Percentiles rank a stretch among this genome's conserved stretches.
Conservation (phyloP, 2,329 filamentous ascomycete species). For the Aureobasidium subglaciale region DNA sequence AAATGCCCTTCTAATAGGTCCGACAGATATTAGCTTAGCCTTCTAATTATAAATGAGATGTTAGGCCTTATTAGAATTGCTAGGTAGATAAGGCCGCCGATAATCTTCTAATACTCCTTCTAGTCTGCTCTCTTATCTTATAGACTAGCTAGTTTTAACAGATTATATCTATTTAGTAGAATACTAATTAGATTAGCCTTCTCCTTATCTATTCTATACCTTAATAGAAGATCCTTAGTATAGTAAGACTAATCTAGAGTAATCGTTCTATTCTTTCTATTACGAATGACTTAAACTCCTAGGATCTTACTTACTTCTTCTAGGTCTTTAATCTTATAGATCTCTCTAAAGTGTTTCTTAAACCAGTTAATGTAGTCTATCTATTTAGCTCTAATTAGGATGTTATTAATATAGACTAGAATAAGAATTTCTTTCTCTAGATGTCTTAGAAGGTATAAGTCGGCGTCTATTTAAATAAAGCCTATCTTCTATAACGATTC, state of each 20-base stretch:
- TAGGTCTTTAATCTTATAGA: constrained; percentile 1
- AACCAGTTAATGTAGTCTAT: neutral
- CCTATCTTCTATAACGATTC: neutral
- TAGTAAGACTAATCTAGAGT: neutral
- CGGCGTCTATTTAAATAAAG: neutral
- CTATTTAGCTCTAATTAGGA: neutral
- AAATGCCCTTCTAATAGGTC: neutral
- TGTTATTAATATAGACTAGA: neutral
- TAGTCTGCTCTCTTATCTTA: neutral
- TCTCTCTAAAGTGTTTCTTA: neutral
- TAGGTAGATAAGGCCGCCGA: neutral
- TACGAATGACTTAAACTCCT: neutral
- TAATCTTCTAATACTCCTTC: neutral
- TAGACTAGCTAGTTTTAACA: neutral
- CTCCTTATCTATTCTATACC: neutral
- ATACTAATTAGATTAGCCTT: constrained; percentile 4
- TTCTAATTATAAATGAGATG: neutral
- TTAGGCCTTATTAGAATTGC: neutral
- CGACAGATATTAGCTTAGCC: neutral
- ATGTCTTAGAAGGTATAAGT: neutral
- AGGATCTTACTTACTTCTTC: neutral
- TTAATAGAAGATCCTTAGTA: neutral
- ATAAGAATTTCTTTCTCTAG: neutral
- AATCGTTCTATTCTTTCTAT: neutral
- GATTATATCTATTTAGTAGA: neutral